phyloP scores from a whole-genome alignment of 768 basidiomycete species.

The Flagelloscypha sp. region DNA sequence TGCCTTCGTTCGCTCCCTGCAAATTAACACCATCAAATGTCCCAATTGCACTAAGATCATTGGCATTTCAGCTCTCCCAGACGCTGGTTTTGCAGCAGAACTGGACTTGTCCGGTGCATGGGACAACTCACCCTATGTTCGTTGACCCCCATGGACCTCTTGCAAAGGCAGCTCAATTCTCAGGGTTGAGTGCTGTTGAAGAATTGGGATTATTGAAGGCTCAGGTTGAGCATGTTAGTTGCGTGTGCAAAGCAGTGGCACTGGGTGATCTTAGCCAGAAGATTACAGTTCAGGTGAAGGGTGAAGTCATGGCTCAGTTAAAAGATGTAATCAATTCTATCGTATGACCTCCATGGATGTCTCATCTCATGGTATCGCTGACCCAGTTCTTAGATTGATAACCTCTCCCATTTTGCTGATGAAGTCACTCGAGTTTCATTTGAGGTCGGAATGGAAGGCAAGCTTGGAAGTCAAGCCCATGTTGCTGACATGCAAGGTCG shows the following conservation, averaged over 20 bases:
- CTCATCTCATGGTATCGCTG: background rate
- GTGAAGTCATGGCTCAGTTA: conserved; percentile 52
- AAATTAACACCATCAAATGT: too few species aligned
- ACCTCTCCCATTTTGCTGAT: conserved; percentile 53
- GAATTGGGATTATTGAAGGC: conserved; percentile 69
- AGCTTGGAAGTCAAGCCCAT: conserved; percentile 51
- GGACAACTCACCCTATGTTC: conserved; percentile 26
- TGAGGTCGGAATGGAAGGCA: conserved; percentile 48
- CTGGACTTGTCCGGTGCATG: too few species aligned
- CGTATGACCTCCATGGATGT: conserved; percentile 17
- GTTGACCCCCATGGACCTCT: conserved; percentile 50
- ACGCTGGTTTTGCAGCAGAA: too few species aligned
- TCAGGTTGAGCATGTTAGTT: conserved; percentile 58
- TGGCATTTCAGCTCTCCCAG: too few species aligned
- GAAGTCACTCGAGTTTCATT: conserved; percentile 54
- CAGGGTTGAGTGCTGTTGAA: conserved; percentile 62
- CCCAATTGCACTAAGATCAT: too few species aligned
- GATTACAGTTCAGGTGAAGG: conserved; percentile 52
- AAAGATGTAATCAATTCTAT: conserved; percentile 51
- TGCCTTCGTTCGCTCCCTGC: too few species aligned
- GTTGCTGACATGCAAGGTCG: conserved; percentile 55
- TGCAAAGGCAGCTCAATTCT: conserved; percentile 46
- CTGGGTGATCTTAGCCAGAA: conserved; percentile 50
- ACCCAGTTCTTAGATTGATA: conserved; percentile 45
- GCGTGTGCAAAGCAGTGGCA: conserved; percentile 56